Evolutionary conservation across 2,329 filamentous ascomycete genomes (phyloP), one percentile per base, ranked within the genome.

Genomic region (Aspergillus aculeatus): DNA sequence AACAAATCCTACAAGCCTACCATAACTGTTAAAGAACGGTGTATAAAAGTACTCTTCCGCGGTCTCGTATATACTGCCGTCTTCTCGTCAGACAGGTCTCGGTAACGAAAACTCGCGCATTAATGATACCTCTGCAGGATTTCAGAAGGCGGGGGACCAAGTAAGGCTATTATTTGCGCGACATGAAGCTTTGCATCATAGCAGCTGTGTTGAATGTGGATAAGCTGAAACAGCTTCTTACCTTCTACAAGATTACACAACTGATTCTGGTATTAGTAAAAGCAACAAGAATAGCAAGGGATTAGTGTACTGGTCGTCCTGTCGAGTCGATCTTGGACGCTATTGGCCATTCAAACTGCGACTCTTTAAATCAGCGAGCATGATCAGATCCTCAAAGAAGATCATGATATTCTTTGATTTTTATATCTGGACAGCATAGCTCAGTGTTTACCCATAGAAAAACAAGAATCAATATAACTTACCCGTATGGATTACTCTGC

Each of bases 381-480:
- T 64, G 12, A 66, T 61, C 59, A 66, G 65, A 60, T 74, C 66
- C 51, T 73, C 69, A 5, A 4, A 23, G 75, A 67, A 68, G 59
- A 77, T 66, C 61, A 80, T 73, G 50, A 80, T 77, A 48, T 80
- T 80, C 53, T 78, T 78, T 73, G 11, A 78, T 73, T 57, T 80
- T 81, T 56, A 81, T 68, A 68, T 81, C 78, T 72, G 65, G 55
- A 31, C 21, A 63, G 54, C 21, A 29, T 4, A n/a, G 26, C 23
- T 69, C 11, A 67, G 62, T 58, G 64, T 63, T 63, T 14, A 32
- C 50, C 7, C 14, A 62, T 4, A n/a, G 44, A 29, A 63, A 60
- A 47, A 58, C 29, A 6, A 21, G 56, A 62, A 31, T 57, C 59
- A 12, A 54, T 66, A 7, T 29, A 29, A 29, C 65, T 50, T 68